Conservation (phyloP, 2,329 filamentous ascomycete species). For the Bipolaris sorokiniana region DNA sequence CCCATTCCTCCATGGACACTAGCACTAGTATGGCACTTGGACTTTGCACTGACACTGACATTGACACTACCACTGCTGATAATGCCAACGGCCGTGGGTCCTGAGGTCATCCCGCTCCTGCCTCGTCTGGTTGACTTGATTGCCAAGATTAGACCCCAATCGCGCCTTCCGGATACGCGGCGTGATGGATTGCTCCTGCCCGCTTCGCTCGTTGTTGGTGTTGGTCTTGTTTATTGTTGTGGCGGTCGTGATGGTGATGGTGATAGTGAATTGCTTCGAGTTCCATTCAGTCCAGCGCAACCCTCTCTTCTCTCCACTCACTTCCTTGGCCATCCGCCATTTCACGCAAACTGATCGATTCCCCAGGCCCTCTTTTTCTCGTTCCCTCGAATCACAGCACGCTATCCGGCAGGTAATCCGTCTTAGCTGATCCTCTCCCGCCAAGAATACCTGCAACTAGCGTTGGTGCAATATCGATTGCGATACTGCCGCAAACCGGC, state of each 20-base stretch:
- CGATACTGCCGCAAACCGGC: slow-evolving; percentile 7
- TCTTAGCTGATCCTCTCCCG: slow-evolving; percentile 15
- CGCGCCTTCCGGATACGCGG: slow-evolving; percentile 3
- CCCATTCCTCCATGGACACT: not conserved
- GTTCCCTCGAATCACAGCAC: slow-evolving; percentile 12
- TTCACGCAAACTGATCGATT: slow-evolving; percentile 2
- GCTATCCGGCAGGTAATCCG: slow-evolving; percentile 14
- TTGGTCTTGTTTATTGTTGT: not conserved
- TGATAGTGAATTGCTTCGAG: not conserved
- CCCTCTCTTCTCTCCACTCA: not conserved
- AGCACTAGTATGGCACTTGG: slow-evolving; percentile 8
- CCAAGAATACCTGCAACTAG: slow-evolving; percentile 17
- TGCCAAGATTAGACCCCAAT: slow-evolving; percentile 3
- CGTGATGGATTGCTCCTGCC: slow-evolving; percentile 1
- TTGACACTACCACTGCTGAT: not conserved
- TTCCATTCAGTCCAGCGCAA: not conserved
- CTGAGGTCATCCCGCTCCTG: slow-evolving; percentile 12
- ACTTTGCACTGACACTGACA: slow-evolving; percentile 9
- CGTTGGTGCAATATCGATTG: slow-evolving; percentile 16
- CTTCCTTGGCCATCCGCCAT: slow-evolving; percentile 2
- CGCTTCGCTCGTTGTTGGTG: not conserved
- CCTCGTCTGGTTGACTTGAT: slow-evolving; percentile 2
- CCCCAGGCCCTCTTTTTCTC: slow-evolving; percentile 7
- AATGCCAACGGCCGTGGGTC: not conserved
- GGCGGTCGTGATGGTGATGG: not conserved